These are phyloP conservation scores for Triticum monococcum DNA, from an alignment of 176 grass and related monocot species.

Conservation along the genomic window DNA sequence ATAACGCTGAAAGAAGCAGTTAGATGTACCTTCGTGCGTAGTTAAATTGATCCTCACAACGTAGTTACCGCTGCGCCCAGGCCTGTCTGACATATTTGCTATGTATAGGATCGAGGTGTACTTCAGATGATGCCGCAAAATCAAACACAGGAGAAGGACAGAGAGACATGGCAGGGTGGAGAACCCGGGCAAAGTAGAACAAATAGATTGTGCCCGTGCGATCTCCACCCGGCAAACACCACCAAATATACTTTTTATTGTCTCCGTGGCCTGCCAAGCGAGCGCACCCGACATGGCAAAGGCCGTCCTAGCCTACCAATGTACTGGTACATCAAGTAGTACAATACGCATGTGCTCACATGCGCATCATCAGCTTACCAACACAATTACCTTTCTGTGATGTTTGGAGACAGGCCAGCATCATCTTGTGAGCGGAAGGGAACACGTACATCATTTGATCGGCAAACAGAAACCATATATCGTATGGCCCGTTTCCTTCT, in stretches of 20 bases:
- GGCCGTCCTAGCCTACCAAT: not conserved
- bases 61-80: not conserved
- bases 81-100: not conserved
- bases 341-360: not conserved
- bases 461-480: not conserved
- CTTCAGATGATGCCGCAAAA: not conserved
- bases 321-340: not conserved
- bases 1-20: not conserved
- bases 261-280: conserved; percentile 16
- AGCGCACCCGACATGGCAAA: conserved; percentile 38
- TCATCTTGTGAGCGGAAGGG: not conserved
- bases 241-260: conserved; percentile 4
- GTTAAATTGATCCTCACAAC: not conserved
- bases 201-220: conserved; percentile 24
- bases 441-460: not conserved
- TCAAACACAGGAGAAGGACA: not conserved
- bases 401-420: not conserved
- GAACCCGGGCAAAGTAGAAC: conserved; percentile 13
- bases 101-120: no score
- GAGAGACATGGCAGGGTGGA: not conserved
- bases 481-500: not conserved
- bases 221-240: conserved; percentile 10
- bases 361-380: conserved; percentile 21
- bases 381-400: conserved; percentile 15
- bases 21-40: not conserved